These are phyloP conservation scores for Funneliformis mosseae DNA, from an alignment of 192 early-diverging fungal genomes.

Conservation along the genomic window DNA sequence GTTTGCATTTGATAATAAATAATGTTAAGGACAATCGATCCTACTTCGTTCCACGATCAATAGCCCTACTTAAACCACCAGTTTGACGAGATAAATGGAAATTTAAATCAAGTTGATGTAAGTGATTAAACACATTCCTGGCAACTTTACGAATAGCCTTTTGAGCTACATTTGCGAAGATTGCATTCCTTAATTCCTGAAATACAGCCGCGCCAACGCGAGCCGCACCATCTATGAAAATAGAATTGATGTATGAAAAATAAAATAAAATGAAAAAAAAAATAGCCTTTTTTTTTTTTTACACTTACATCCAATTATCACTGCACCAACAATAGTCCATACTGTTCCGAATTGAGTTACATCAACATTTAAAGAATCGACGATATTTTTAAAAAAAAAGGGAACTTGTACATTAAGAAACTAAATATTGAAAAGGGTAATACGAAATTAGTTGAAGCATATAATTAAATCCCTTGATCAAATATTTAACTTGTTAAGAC, in stretches of 20 bases:
- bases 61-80: slow-evolving; percentile 93
- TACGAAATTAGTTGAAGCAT: neutral
- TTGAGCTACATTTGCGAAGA: slow-evolving; percentile 92
- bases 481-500: slow-evolving; percentile 4
- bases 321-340: slow-evolving; percentile 83
- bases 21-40: neutral
- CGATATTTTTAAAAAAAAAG: slow-evolving; percentile 90
- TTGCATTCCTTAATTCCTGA: slow-evolving; percentile 91
- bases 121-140: slow-evolving; percentile 86
- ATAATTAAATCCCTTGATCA: slow-evolving; percentile 29
- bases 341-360: slow-evolving; percentile 65
- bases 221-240: slow-evolving; percentile 78
- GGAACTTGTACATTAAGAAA: slow-evolving; percentile 94
- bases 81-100: slow-evolving; percentile 96
- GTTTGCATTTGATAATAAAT: no score
- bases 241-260: neutral
- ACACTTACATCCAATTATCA: slow-evolving; percentile 80
- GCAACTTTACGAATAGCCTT: slow-evolving; percentile 89
- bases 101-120: slow-evolving; percentile 82
- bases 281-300: neutral
- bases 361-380: slow-evolving; percentile 82
- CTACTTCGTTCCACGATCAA: slow-evolving; percentile 88
- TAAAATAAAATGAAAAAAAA: neutral
- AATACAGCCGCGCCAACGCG: slow-evolving; percentile 79
- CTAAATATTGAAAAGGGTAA: slow-evolving; percentile 34